A percentile compares a stretch with the other conserved stretches of the same genome.
Evolutionary conservation across 2,329 filamentous ascomycete genomes (phyloP).

Genomic region (Fusarium chaquense): DNA sequence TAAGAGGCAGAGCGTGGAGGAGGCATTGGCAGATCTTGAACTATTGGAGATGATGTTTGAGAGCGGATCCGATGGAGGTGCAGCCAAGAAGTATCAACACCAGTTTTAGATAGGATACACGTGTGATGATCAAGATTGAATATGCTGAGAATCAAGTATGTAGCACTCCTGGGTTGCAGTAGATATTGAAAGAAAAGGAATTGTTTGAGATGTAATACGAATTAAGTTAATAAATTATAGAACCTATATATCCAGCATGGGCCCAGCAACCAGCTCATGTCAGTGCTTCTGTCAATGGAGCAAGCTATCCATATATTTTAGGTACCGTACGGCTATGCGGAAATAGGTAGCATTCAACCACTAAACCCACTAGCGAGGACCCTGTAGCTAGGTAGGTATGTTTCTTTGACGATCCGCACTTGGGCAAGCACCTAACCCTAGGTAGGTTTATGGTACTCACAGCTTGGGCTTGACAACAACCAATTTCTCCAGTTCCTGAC

Average conservation of each 20-base stretch:
- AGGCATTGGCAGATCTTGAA: constrained; percentile 72
- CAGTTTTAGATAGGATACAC: constrained; percentile 45
- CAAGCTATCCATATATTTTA: neutral
- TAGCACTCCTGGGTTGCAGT: neutral
- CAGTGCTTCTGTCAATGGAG: neutral
- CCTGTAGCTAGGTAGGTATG: neutral
- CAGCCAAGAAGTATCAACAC: constrained; percentile 55
- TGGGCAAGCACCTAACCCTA: neutral
- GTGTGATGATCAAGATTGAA: constrained; percentile 48
- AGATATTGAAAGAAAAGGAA: too few species aligned
- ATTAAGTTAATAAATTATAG: neutral
- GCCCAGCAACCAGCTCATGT: neutral
- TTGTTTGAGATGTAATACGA: neutral
- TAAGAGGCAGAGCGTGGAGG: constrained; percentile 65
- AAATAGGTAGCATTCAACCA: neutral
- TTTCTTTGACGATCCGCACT: neutral
- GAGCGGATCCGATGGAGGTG: constrained; percentile 60
- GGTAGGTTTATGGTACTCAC: constrained; percentile 1
- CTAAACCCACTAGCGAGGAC: constrained; percentile 7
- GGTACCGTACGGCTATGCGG: neutral
- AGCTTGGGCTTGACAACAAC: constrained; percentile 50
- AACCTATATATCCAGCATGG: neutral
- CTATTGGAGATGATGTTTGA: constrained; percentile 65
- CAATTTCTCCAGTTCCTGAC: constrained; percentile 69
- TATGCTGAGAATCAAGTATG: neutral